phyloP scores from a whole-genome alignment of 352 stramenopile genomes.

The Achlya hypogyna region DNA sequence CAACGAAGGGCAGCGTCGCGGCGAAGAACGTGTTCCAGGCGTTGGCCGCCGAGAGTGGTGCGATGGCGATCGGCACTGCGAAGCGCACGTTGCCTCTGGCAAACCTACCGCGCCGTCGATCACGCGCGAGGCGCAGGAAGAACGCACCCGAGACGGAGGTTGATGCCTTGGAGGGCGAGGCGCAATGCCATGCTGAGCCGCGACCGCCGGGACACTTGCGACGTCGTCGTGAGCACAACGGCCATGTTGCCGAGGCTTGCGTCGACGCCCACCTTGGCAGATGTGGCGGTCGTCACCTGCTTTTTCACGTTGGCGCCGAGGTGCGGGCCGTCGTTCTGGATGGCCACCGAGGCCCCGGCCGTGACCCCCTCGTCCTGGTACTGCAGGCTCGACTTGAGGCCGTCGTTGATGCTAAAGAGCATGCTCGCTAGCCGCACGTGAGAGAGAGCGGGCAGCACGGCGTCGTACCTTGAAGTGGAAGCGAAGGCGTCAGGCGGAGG shows the following conservation, averaged over 20 bases:
- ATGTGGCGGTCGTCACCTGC: constrained; percentile 5
- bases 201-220: constrained; percentile 15
- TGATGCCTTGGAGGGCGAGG: constrained; percentile 17
- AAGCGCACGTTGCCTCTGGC: constrained; percentile 73
- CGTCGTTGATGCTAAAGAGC: constrained; percentile 76
- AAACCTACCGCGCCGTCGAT: constrained; percentile 45
- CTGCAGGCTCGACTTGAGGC: constrained; percentile 25
- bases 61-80: constrained; percentile 72
- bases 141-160: constrained; percentile 6
- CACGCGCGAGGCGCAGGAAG: background rate
- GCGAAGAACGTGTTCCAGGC: constrained; percentile 67
- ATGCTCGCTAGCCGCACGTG: constrained; percentile 29
- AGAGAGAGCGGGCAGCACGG: background rate
- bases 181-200: constrained; percentile 13
- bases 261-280: constrained; percentile 12
- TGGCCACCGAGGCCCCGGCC: background rate
- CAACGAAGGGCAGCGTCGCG: constrained; percentile 56
- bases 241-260: background rate
- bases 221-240: background rate
- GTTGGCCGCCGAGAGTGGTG: constrained; percentile 53
- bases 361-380: background rate
- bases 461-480: constrained; percentile 40
- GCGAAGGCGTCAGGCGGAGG: constrained; percentile 39
- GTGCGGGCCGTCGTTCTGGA: constrained; percentile 6
- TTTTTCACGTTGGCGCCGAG: constrained; percentile 10